phyloP scores from a whole-genome alignment of 78 protist species.

The Chrysochromulina parva region DNA sequence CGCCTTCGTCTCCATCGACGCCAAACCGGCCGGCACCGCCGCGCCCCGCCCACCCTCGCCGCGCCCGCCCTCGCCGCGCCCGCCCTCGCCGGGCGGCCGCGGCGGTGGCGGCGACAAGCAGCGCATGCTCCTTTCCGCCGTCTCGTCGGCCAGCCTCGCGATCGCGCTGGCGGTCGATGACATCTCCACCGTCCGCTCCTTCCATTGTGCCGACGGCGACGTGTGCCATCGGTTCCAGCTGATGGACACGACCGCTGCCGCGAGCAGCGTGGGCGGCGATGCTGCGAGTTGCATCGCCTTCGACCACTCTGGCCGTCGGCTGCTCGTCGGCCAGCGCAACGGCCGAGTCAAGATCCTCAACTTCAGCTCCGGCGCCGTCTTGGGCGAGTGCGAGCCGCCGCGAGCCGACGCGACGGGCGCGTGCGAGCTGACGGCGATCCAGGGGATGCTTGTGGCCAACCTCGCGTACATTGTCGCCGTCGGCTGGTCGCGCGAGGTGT shows the following conservation, averaged over 20 bases:
- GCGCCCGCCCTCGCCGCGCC: no score
- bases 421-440: neutral
- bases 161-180: neutral
- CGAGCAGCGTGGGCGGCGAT: neutral
- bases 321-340: neutral
- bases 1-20: no score
- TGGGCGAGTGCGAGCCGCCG: neutral
- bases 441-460: neutral
- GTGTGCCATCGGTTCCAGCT: neutral
- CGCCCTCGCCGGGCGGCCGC: no score
- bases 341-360: neutral
- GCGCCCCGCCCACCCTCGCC: no score
- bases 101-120: no score
- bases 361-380: neutral
- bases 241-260: neutral
- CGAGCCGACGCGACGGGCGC: neutral
- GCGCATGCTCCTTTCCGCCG: neutral
- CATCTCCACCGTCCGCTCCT: neutral
- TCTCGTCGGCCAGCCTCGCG: neutral
- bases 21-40: no score
- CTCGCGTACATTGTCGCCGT: neutral
- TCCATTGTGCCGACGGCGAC: neutral
- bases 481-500: neutral
- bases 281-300: neutral
- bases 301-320: neutral